phyloP scores from a whole-genome alignment of 1,139 yeast species.

The Groenewaldozyma auringiensis region DNA sequence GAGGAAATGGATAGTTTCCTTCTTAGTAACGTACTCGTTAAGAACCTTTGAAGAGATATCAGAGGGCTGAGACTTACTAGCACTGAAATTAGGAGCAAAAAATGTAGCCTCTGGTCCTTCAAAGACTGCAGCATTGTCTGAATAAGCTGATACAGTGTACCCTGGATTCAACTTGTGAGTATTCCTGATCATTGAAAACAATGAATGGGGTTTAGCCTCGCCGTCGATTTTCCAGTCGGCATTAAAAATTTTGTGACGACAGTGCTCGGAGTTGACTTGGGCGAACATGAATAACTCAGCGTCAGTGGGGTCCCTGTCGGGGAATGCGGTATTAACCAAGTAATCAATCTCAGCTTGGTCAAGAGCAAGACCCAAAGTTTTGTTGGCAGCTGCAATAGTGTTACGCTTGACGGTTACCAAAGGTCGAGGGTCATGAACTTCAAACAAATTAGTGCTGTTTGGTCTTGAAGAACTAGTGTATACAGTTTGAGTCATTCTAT shows the following conservation, averaged over 20 bases:
- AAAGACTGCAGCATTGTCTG: constrained; percentile 97
- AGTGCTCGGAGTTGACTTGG: constrained; percentile 98
- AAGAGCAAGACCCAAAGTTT: constrained; percentile 79
- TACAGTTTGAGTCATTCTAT: constrained; percentile 84
- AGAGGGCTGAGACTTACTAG: constrained; percentile 34
- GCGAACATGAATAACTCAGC: constrained; percentile 99
- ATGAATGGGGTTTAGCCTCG: constrained; percentile 57
- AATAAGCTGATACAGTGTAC: constrained; percentile 85
- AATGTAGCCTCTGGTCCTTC: constrained; percentile 69
- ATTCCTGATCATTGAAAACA: constrained; percentile 93
- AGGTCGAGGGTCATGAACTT: constrained; percentile 78
- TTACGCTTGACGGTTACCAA: constrained; percentile 56
- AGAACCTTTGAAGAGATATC: constrained; percentile 29
- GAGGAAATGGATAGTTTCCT: constrained; percentile 79
- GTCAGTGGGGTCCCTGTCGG: constrained; percentile 93
- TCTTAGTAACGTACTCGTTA: constrained; percentile 63
- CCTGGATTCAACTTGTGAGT: constrained; percentile 79
- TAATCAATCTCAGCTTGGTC: constrained; percentile 91
- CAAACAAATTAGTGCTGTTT: constrained; percentile 60
- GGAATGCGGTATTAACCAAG: constrained; percentile 65
- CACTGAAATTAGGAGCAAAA: constrained; percentile 57
- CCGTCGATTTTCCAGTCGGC: constrained; percentile 98
- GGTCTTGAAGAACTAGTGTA: constrained; percentile 37
- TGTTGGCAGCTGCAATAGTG: constrained; percentile 69
- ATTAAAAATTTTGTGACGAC: constrained; percentile 97